These are phyloP conservation scores for Pyrenochaeta sp. DNA, from an alignment of 2,329 filamentous ascomycete species.

Conservation along the genomic window DNA sequence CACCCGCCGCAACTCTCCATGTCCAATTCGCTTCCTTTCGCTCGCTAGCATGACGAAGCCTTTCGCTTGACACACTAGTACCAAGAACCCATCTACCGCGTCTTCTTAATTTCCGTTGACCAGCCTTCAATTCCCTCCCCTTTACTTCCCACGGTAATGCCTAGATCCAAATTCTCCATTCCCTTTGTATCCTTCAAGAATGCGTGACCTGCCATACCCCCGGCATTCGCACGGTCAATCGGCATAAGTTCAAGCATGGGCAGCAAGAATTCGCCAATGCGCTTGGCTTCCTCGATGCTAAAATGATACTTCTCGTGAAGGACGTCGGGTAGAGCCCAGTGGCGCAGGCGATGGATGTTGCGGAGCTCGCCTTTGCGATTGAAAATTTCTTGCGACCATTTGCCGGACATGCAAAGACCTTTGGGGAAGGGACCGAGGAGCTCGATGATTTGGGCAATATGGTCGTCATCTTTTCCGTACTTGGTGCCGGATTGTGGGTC, in stretches of 20 bases:
- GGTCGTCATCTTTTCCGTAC: conserved; percentile 99
- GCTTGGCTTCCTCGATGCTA: conserved; percentile 78
- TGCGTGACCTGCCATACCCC: conserved; percentile 86
- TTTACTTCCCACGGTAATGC: conserved; percentile 78
- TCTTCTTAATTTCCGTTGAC: conserved; percentile 82
- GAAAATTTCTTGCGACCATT: conserved; percentile 99
- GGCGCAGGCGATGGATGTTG: conserved; percentile 94
- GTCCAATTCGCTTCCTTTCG: neutral
- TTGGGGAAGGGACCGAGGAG: conserved; percentile 93
- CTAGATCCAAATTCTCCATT: conserved; percentile 81
- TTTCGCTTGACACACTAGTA: no score
- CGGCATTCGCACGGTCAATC: conserved; percentile 89
- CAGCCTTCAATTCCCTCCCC: conserved; percentile 96
- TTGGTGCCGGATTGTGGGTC: conserved; percentile 98
- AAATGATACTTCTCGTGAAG: conserved; percentile 98
- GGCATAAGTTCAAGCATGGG: conserved; percentile 93
- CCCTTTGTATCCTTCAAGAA: conserved; percentile 87
- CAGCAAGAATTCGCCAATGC: conserved; percentile 80
- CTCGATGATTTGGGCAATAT: conserved; percentile 99
- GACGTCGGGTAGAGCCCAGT: conserved; percentile 94
- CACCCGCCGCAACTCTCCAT: no score
- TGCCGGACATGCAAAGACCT: conserved; percentile 87
- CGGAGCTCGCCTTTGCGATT: conserved; percentile 96
- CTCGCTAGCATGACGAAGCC: neutral
- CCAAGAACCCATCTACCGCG: conserved; percentile 40